Evolutionary conservation across 2,329 filamentous ascomycete genomes (phyloP), one percentile per base, ranked within the genome.

Genomic region (Leptographium lundbergii): DNA sequence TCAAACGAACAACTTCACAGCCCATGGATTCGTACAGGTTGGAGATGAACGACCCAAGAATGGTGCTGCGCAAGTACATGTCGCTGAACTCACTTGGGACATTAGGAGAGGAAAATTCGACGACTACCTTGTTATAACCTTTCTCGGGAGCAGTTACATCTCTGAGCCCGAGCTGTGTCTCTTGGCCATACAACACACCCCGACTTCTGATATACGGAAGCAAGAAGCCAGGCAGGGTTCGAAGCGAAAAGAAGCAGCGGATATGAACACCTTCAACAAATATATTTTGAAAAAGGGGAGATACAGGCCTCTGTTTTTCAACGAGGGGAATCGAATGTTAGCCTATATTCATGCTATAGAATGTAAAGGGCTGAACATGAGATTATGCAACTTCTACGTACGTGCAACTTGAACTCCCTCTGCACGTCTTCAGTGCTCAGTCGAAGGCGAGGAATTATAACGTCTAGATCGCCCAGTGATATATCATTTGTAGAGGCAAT

Each of bases 101-200:
- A 67, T 90, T 91, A 1, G 87, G 87, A 1, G 84, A 88, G 0
- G 84, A 88, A 69, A 87, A 90, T 64, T 90, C 87, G 57, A 90
- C 77, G 32, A 90, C 74, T 19, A 85, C 78, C 66, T 70, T 74
- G 66, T 75, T 77, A 61, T 66, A 65, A 34, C 73, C 73, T 52
- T 73, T 70, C 14, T 70, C 68, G 0, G 68, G 66, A 13, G 70
- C 67, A 60, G 24, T 63, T 64, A 29, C 50, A 65, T 88, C 81
- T 60, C 77, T 77, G 27, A 85, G 74, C 22, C 85, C 85, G 45
- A 79, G 68, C 50, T 75, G 75, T 22, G 75, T 74, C 69, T 87
- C 84, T 64, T 79, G 79, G 59, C 86, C 86, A 66, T 81, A 88
- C 24, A 74, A 71, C 2, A 71, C 67, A 61, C 77, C 78, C 51